Base-by-base conservation (phyloP, 1,284 basidiomycete species). In the Cutaneotrichosporon cutaneum region DNA sequence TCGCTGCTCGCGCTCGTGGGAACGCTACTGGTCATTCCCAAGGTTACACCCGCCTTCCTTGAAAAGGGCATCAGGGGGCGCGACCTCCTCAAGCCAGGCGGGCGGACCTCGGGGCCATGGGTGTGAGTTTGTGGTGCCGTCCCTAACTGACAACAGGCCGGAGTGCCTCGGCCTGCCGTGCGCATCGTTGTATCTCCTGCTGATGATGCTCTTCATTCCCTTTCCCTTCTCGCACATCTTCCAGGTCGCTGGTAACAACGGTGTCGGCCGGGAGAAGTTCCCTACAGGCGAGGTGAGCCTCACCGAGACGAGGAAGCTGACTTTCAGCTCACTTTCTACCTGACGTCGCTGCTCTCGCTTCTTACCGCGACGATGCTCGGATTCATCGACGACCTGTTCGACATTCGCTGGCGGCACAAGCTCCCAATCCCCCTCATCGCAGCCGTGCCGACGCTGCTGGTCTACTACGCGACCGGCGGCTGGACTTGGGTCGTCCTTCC, bases 371-470 rank as follows among this genome's bases (percentile, higher is more conserved):
- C 93, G 0, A 84, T 99, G 66, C 86, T 99, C 2, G 95, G 96
- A 10, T 97, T 99, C 73, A 82, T 98, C 53, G 96, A 99, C 74
- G 96, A 99, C 77, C 86, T 99, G 1, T 99, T 99, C 71, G 96
- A 99, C 76, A 98, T 99, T 68, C 87, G 96, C 13, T 99, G 96
- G 96, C 82, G 96, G 63, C 93, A 98, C 81, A 99, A 99, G 78
- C 80, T 99, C 9, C 96, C 96, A 0, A 96, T 99, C 59, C 96
- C 94, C 0, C 86, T 99, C 72, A 90, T 99, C 61, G 92, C 93
- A 0, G 91, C 92, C 18, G 91, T 99, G 22, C 96, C 96, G 1
- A 85, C 98, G 24, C 82, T 99, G 35, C 89, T 98, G 77, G 94
- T 98, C 3, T 99, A 99, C 80, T 95, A 91, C 76, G 92, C 95